These are phyloP conservation scores for Blastocystis hominis DNA, from an alignment of 352 stramenopile species.

Conservation along the genomic window DNA sequence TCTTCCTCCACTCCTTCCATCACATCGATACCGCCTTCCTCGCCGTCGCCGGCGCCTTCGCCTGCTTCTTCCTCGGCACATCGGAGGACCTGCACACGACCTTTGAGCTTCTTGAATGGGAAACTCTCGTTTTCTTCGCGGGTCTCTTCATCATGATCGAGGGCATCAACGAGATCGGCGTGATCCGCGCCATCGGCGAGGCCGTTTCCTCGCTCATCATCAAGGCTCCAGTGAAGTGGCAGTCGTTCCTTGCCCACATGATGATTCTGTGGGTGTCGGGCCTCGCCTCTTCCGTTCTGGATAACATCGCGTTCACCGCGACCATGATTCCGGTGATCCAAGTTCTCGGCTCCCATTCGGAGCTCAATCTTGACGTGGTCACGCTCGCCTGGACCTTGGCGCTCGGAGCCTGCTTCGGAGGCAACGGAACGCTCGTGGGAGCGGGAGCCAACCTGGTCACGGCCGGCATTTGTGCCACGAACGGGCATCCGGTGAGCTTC, in stretches of 20 bases:
- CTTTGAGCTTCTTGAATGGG: conserved; percentile 64
- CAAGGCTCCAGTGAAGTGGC: conserved; percentile 57
- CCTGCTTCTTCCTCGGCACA: conserved; percentile 64
- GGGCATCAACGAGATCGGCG: conserved; percentile 64
- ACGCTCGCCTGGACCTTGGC: conserved; percentile 64
- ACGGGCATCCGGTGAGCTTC: conserved; percentile 47
- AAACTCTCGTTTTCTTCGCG: conserved; percentile 66
- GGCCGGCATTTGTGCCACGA: conserved; percentile 58
- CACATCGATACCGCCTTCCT: conserved; percentile 67
- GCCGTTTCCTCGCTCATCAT: conserved; percentile 62
- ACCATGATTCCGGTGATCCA: conserved; percentile 66
- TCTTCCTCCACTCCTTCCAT: conserved; percentile 67
- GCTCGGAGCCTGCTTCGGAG: conserved; percentile 65
- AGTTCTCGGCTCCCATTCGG: conserved; percentile 63
- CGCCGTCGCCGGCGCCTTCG: conserved; percentile 64
- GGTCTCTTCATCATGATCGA: conserved; percentile 67
- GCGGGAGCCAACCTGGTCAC: conserved; percentile 66
- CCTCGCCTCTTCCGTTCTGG: conserved; percentile 58
- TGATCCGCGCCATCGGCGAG: conserved; percentile 63
- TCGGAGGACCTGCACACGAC: conserved; percentile 65
- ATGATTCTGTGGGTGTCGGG: conserved; percentile 65
- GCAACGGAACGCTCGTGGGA: conserved; percentile 66
- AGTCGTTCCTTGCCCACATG: conserved; percentile 44
- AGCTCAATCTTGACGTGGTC: conserved; percentile 61
- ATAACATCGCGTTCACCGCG: conserved; percentile 65